phyloP scores from a whole-genome alignment of 805 yeast species.

The Yarrowia alimentaria region DNA sequence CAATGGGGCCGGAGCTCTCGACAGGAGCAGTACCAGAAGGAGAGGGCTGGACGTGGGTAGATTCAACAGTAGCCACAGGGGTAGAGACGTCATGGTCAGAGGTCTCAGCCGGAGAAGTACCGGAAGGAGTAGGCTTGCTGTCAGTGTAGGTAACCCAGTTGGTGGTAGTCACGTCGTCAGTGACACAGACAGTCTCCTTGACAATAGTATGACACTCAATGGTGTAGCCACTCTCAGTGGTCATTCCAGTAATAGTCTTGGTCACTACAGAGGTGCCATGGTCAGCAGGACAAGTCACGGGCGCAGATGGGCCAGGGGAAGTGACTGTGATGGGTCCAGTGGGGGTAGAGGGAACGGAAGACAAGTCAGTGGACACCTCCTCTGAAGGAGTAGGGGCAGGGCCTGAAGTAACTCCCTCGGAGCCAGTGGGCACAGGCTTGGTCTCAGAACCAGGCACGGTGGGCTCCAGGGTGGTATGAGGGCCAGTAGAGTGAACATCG shows the following conservation, averaged over 20 bases:
- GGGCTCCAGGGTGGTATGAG: conserved; percentile 7
- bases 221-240: conserved; percentile 4
- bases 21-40: neutral
- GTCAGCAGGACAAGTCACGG: conserved; percentile 5
- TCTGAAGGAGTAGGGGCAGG: too few species aligned
- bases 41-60: neutral
- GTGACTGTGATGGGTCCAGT: conserved; percentile 6
- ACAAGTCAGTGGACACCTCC: too few species aligned
- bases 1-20: neutral
- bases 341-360: neutral
- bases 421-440: neutral
- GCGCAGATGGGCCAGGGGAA: neutral
- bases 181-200: conserved; percentile 7
- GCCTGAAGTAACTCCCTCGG: neutral
- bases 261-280: conserved; percentile 1
- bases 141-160: conserved; percentile 19
- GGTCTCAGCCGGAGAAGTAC: conserved; percentile 1
- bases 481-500: neutral
- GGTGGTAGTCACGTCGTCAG: conserved; percentile 5
- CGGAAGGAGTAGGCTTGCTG: conserved; percentile 14
- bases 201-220: conserved; percentile 8
- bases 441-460: conserved; percentile 4
- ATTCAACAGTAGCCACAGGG: neutral
- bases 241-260: conserved; percentile 1
- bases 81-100: neutral